phyloP scores from a whole-genome alignment of 768 basidiomycete species.

The Collybia mongolica region DNA sequence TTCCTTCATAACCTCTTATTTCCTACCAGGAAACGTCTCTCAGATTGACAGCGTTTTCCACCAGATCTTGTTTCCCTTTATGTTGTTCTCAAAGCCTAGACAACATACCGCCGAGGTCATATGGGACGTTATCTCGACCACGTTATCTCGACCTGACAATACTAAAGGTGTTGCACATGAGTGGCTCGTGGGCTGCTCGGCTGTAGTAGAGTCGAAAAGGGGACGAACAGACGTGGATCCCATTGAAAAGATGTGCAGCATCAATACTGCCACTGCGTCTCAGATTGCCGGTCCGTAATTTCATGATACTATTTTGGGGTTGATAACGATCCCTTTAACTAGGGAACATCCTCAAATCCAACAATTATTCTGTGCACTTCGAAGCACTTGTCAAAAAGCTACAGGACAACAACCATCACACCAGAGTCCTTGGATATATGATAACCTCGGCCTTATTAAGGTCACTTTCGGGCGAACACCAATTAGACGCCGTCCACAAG shows the following conservation, averaged over 20 bases:
- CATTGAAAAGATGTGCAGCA: conserved; percentile 42
- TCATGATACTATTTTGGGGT: conserved; percentile 5
- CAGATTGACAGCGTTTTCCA: conserved; percentile 39
- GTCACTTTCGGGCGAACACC: conserved; percentile 55
- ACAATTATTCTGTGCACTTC: conserved; percentile 40
- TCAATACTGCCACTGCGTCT: conserved; percentile 54
- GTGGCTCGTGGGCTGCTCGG: conserved; percentile 56
- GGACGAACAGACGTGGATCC: conserved; percentile 28
- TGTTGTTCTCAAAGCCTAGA: conserved; percentile 72
- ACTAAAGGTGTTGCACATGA: conserved; percentile 28
- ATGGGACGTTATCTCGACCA: conserved; percentile 60
- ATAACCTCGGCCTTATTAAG: conserved; percentile 60
- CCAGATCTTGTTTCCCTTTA: conserved; percentile 65
- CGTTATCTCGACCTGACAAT: neutral
- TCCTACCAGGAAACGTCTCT: conserved; percentile 30
- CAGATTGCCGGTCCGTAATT: conserved; percentile 62
- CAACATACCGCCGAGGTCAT: conserved; percentile 63
- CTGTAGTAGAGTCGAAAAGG: conserved; percentile 35
- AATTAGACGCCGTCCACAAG: conserved; percentile 50
- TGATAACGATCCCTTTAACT: conserved; percentile 3
- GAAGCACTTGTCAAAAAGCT: conserved; percentile 52
- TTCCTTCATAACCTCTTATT: conserved; percentile 50
- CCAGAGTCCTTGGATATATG: conserved; percentile 58
- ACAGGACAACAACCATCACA: conserved; percentile 45
- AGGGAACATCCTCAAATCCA: conserved; percentile 68